phyloP scores from a whole-genome alignment of 108 stramenopile genomes.

The Cyclostephanos tholiformis region DNA sequence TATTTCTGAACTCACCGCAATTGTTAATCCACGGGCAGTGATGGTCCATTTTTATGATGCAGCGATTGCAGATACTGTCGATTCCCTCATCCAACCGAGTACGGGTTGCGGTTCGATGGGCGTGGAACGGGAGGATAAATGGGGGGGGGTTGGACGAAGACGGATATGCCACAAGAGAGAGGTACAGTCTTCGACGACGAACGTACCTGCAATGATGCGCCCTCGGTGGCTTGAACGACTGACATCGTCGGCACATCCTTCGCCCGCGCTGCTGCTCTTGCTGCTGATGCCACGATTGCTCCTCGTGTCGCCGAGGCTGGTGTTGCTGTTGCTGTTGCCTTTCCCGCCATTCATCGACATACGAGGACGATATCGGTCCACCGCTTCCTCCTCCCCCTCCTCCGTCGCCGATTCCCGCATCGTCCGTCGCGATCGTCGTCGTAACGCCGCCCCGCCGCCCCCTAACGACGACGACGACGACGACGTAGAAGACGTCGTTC shows the following conservation, averaged over 20 bases:
- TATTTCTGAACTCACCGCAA: constrained; percentile 56
- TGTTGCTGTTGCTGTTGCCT: not conserved
- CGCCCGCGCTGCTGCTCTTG: constrained; percentile 42
- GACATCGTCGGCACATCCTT: constrained; percentile 81
- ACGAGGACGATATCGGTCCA: too few relatives aligned
- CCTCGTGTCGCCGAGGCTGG: too few relatives aligned
- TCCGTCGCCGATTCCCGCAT: not conserved
- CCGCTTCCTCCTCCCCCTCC: not conserved
- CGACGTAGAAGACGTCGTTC: constrained; percentile 7
- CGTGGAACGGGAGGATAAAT: too few relatives aligned
- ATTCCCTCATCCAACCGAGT: too few relatives aligned
- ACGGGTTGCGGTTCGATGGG: too few relatives aligned
- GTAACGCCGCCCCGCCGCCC: not conserved
- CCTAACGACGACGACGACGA: not conserved
- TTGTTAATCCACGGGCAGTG: constrained; percentile 99
- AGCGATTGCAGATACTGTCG: constrained; percentile 79
- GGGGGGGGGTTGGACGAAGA: too few relatives aligned
- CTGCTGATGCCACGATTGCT: constrained; percentile 1
- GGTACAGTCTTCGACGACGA: constrained; percentile 2
- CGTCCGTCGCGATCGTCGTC: not conserved
- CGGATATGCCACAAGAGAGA: too few relatives aligned
- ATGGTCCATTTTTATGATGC: constrained; percentile 95
- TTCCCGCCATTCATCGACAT: too few relatives aligned
- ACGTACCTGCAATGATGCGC: constrained; percentile 76
- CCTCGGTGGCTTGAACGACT: constrained; percentile 86